Evolutionary conservation across 768 basidiomycete species (phyloP).

Genomic region (Phlegmacium glaucopus): DNA sequence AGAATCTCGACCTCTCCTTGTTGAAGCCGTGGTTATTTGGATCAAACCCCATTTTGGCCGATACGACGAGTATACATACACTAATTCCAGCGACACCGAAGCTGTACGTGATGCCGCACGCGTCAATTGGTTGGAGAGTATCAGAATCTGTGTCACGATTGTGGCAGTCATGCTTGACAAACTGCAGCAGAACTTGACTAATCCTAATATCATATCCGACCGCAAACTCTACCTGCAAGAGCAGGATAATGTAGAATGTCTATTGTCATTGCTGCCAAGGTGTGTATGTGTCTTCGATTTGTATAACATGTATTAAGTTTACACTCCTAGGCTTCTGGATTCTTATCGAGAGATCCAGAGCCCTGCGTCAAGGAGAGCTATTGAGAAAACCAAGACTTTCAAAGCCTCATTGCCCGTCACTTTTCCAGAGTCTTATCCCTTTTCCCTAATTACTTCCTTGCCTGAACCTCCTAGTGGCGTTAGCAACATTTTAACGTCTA

Average conservation of each 20-base stretch:
- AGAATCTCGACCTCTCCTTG: conserved; percentile 71
- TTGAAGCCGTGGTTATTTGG: conserved; percentile 89
- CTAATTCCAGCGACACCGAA: conserved; percentile 64
- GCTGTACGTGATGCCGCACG: conserved; percentile 66
- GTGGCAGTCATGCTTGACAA: conserved; percentile 88
- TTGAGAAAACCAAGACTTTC: conserved; percentile 64
- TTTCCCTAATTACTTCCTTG: conserved; percentile 70
- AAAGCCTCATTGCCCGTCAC: conserved; percentile 67
- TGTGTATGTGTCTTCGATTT: conserved; percentile 27
- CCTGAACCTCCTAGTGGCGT: conserved; percentile 51
- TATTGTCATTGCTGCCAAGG: conserved; percentile 83
- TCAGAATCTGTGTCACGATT: conserved; percentile 86
- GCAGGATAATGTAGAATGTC: conserved; percentile 87
- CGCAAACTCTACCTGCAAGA: conserved; percentile 67
- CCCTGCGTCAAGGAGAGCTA: conserved; percentile 58
- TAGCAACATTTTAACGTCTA: conserved; percentile 34
- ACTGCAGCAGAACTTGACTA: conserved; percentile 75
- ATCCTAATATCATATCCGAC: conserved; percentile 60
- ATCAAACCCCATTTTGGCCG: conserved; percentile 93
- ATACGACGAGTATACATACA: conserved; percentile 78
- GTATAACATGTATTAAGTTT: neutral
- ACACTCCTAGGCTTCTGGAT: conserved; percentile 64
- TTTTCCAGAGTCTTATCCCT: conserved; percentile 94
- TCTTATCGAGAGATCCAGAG: conserved; percentile 84
- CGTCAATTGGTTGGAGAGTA: conserved; percentile 85